Evolutionary conservation across 2,329 filamentous ascomycete species (phyloP).

Genomic region (Fusarium pseudograminearum): DNA sequence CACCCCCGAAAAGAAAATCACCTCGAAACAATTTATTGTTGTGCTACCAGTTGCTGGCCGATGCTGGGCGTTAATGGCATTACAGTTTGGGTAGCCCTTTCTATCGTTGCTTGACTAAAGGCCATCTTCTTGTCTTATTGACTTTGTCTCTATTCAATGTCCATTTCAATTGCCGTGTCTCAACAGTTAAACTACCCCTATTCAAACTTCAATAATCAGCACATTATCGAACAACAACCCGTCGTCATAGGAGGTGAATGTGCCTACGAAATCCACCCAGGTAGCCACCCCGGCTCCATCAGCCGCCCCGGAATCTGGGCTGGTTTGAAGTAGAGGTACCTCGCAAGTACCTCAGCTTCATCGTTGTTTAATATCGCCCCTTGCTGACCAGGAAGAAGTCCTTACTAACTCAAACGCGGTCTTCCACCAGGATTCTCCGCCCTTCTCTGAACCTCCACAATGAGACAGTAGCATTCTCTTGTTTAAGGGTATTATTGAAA

Average conservation of each 20-base stretch:
- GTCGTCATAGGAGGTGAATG: slow-evolving; percentile 14
- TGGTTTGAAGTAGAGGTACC: slow-evolving; percentile 20
- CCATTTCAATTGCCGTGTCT: neutral
- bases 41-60: neutral
- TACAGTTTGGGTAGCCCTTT: neutral
- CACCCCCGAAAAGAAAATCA: neutral
- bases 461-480: neutral
- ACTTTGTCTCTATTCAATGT: neutral
- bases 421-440: slow-evolving; percentile 30
- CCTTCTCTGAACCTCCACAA: slow-evolving; percentile 18
- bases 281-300: slow-evolving; percentile 20
- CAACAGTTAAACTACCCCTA: neutral
- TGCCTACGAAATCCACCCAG: slow-evolving; percentile 8
- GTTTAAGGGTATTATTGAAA: neutral
- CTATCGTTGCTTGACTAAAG: neutral
- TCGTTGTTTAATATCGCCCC: slow-evolving; percentile 13
- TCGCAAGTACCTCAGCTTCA: slow-evolving; percentile 21
- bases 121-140: neutral
- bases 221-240: slow-evolving; percentile 1
- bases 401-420: neutral
- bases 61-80: neutral
- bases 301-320: slow-evolving; percentile 31
- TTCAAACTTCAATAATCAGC: neutral
- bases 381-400: neutral
- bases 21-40: neutral